Evolutionary conservation across 306 rosid genomes (phyloP), one percentile per base, ranked within the genome.

Genomic region (Malus orientalis): DNA sequence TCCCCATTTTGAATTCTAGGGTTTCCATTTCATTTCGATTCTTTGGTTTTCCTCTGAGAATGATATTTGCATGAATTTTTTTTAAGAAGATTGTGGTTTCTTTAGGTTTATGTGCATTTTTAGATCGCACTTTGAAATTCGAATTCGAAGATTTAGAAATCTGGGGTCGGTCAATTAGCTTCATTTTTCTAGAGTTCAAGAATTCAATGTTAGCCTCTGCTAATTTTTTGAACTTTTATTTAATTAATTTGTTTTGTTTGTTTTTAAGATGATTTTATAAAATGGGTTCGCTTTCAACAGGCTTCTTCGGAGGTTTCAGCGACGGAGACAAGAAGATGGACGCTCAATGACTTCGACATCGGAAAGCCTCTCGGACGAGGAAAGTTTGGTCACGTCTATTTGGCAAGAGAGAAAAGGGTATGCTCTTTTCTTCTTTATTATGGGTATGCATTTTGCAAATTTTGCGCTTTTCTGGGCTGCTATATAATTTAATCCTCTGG

Each of bases 361-460:
- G 99, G 99, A 68, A 96, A 93, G 49, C 98, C 99, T 65, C 98
- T 96, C 4, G 99, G 99, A 68, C 86, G 98, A 71, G 99, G 99
- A 12, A 96, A 96, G 90, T 96, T 96, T 49, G 98, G 99, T n/a
- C 99, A 96, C 49, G 99, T 96, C 84, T 96, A 96, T 85, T 80
- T 96, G 84, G 99, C 99, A 51, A 96, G 98, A 83, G 99, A 96
- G 70, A 96, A 96, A 79, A 88, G 90, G 82, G 99, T 96, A 14
- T 70, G 91, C 61, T 44, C 57, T 58, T 16, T 69, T 55, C 40
- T 38, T 76, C 67, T 53, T 20, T 3, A 3, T 47, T 12, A 2
- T 55, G 25, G 12, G 23, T 42, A 8, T 27, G 29, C 38, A 40
- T 27, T 68, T 40, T 6, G 30, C 1, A 45, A 11, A 40, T 23